These are phyloP conservation scores for Nicotiana tomentosiformis DNA, from an alignment of 257 asterid species.

Conservation along the genomic window DNA sequence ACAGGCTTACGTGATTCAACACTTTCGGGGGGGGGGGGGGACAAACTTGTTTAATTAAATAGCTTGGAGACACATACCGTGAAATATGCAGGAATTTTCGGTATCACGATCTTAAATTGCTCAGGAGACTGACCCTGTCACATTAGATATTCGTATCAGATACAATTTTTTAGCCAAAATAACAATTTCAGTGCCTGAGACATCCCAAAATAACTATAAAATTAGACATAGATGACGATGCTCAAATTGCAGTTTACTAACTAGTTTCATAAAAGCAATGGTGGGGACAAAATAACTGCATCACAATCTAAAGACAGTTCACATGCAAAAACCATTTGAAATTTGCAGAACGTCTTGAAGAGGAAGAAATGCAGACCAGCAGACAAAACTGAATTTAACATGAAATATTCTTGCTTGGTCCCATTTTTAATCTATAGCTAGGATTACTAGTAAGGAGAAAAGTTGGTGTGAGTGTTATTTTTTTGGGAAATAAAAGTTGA, in stretches of 20 bases:
- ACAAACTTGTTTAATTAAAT: background rate
- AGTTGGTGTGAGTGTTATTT: background rate
- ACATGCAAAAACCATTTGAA: constrained; percentile 4
- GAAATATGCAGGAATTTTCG: constrained; percentile 96
- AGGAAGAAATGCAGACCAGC: background rate
- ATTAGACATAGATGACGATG: background rate
- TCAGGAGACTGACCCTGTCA: constrained; percentile 71
- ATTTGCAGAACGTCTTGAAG: background rate
- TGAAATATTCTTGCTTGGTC: background rate
- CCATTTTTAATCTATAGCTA: background rate
- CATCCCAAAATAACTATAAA: constrained; percentile 7
- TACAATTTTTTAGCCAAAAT: constrained; percentile 1
- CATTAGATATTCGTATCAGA: constrained; percentile 16
- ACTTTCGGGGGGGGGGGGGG: too few relatives aligned
- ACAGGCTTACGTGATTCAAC: background rate
- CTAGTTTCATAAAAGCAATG: background rate
- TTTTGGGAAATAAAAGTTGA: too few relatives aligned
- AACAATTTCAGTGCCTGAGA: background rate
- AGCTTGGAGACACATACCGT: constrained; percentile 47
- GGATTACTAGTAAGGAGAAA: background rate
- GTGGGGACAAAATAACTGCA: background rate
- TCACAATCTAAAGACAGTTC: constrained; percentile 1
- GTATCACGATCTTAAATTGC: constrained; percentile 81
- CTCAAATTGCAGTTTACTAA: background rate
- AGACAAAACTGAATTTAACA: background rate